Evolutionary conservation across 139 green algal genomes (phyloP).

Genomic region (Choricystis sp.): DNA sequence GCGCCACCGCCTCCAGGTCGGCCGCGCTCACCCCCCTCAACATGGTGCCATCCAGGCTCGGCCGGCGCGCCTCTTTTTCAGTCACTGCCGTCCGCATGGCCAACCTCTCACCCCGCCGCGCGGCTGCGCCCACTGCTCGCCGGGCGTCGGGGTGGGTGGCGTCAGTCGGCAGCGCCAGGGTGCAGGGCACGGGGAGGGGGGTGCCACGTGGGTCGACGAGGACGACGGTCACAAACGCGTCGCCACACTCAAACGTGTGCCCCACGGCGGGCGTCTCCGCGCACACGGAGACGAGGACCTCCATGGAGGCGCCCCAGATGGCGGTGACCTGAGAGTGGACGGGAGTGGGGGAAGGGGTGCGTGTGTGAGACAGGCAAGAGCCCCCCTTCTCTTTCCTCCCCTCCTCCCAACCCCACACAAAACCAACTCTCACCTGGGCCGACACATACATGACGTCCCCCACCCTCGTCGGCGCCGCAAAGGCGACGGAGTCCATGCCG

Average conservation of each 20-base stretch:
- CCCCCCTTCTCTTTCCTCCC: too few species aligned
- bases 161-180: background rate
- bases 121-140: slow-evolving; percentile 11
- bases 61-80: slow-evolving; percentile 7
- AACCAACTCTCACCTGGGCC: slow-evolving; percentile 47
- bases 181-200: slow-evolving; percentile 23
- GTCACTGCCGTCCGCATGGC: slow-evolving; percentile 16
- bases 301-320: slow-evolving; percentile 51
- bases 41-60: slow-evolving; percentile 11
- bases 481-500: slow-evolving; percentile 53
- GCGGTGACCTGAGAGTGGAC: slow-evolving; percentile 38
- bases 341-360: background rate
- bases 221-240: slow-evolving; percentile 56
- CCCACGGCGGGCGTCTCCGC: slow-evolving; percentile 38
- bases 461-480: slow-evolving; percentile 42
- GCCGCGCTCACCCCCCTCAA: background rate
- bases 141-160: too few species aligned
- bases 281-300: slow-evolving; percentile 58
- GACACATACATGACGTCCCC: slow-evolving; percentile 63
- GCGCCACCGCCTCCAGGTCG: too few species aligned
- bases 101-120: slow-evolving; percentile 23
- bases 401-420: background rate
- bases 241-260: slow-evolving; percentile 47
- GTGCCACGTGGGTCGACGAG: slow-evolving; percentile 17
- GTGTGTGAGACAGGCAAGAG: background rate